Evolutionary conservation across 495 filamentous ascomycete genomes (phyloP).

Genomic region (Glarea lozoyensis): DNA sequence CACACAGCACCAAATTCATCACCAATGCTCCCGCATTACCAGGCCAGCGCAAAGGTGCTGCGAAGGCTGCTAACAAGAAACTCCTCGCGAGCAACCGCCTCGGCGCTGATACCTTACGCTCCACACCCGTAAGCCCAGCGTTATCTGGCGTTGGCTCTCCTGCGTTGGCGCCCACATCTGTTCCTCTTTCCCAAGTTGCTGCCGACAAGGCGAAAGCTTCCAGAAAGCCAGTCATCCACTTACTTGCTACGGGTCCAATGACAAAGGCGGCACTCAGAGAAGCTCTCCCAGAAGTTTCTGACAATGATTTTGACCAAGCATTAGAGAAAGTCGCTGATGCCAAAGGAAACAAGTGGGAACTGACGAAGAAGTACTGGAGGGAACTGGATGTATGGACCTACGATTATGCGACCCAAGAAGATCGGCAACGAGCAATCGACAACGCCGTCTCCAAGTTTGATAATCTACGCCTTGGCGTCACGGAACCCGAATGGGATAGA

Average conservation of each 20-base stretch:
- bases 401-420: constrained; percentile 53
- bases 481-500: constrained; percentile 72
- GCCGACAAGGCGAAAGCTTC: constrained; percentile 41
- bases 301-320: constrained; percentile 47
- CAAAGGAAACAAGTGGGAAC: constrained; percentile 48
- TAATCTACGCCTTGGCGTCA: constrained; percentile 59
- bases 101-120: constrained; percentile 39
- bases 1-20: constrained; percentile 23
- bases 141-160: constrained; percentile 41
- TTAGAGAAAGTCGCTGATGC: constrained; percentile 49
- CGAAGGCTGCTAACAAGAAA: constrained; percentile 19
- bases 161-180: constrained; percentile 39
- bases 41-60: constrained; percentile 23
- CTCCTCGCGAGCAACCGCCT: constrained; percentile 36
- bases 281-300: constrained; percentile 45
- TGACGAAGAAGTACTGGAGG: constrained; percentile 65
- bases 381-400: constrained; percentile 80
- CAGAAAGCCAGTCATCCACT: constrained; percentile 60
- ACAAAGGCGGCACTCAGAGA: constrained; percentile 47
- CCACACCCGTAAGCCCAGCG: constrained; percentile 56
- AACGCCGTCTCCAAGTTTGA: constrained; percentile 79
- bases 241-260: constrained; percentile 55
- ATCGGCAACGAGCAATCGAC: constrained; percentile 72
- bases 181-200: constrained; percentile 40
- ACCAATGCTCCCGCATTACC: constrained; percentile 24